Conservation (phyloP, 2,329 filamentous ascomycete genomes). For the Annulohypoxylon truncatum region DNA sequence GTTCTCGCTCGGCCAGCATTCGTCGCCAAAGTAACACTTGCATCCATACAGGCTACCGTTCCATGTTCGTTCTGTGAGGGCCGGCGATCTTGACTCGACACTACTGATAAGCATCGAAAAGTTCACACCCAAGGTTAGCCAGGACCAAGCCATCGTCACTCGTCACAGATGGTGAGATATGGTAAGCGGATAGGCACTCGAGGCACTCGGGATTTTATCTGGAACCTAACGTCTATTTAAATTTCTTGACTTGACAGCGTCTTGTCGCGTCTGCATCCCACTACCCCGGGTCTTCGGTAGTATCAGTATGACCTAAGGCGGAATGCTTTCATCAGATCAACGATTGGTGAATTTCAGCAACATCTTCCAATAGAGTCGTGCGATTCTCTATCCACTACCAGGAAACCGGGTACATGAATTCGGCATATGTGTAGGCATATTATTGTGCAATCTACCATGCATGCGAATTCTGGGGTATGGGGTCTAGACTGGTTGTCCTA, state of each 20-base stretch:
- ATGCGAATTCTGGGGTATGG: slow-evolving; percentile 5
- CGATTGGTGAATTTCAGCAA: neutral
- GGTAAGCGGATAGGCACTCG: neutral
- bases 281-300: slow-evolving; percentile 20
- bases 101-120: slow-evolving; percentile 24
- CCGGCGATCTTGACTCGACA: slow-evolving; percentile 11
- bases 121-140: slow-evolving; percentile 16
- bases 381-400: slow-evolving; percentile 20
- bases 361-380: slow-evolving; percentile 13
- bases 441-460: slow-evolving; percentile 4
- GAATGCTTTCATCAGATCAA: slow-evolving; percentile 6
- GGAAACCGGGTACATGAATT: slow-evolving; percentile 10
- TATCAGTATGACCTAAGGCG: slow-evolving; percentile 1
- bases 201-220: neutral
- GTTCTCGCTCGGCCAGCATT: slow-evolving; percentile 48
- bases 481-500: neutral
- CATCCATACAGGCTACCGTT: slow-evolving; percentile 48
- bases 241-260: neutral
- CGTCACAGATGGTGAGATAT: neutral
- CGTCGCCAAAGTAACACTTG: slow-evolving; percentile 50
- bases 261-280: slow-evolving; percentile 3
- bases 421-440: slow-evolving; percentile 5
- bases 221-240: slow-evolving; percentile 17
- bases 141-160: slow-evolving; percentile 32
- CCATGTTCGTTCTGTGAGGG: slow-evolving; percentile 42